phyloP scores from a whole-genome alignment of 768 basidiomycete species.

The Kwoniella dejecticola region DNA sequence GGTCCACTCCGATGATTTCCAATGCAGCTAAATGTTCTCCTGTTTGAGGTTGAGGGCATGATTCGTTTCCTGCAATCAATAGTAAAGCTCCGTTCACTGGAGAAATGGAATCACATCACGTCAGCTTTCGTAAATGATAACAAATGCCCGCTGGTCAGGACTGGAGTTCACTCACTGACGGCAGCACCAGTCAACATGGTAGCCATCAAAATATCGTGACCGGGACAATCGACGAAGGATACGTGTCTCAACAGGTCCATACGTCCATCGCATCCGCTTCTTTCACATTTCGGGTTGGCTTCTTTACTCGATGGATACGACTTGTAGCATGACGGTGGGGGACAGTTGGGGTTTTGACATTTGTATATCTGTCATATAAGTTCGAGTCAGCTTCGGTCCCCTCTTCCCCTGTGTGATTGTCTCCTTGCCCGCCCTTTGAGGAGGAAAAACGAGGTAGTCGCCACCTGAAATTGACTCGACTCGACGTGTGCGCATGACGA shows the following conservation, averaged over 20 bases:
- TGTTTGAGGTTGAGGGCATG: conserved; percentile 98
- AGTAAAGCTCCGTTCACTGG: conserved; percentile 90
- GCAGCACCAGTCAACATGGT: conserved; percentile 99
- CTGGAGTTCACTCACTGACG: conserved; percentile 72
- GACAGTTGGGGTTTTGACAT: conserved; percentile 90
- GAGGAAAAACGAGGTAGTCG: no score
- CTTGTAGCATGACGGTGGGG: conserved; percentile 88
- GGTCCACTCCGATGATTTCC: conserved; percentile 91
- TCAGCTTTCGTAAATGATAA: no score
- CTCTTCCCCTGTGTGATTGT: background rate
- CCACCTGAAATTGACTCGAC: conserved; percentile 1
- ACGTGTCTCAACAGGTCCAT: conserved; percentile 93
- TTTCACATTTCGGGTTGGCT: conserved; percentile 87
- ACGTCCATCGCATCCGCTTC: conserved; percentile 82
- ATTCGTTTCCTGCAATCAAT: conserved; percentile 95
- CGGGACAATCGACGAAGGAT: conserved; percentile 93
- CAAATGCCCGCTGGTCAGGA: no score
- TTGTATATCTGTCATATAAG: conserved; percentile 77
- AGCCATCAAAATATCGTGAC: conserved; percentile 99
- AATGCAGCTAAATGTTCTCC: conserved; percentile 98
- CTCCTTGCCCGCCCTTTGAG: no score
- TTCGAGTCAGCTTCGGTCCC: background rate
- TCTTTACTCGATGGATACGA: conserved; percentile 94
- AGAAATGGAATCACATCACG: no score
- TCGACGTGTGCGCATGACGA: no score